phyloP scores from a whole-genome alignment of 306 rosid species.

The Cicer bijugum region DNA sequence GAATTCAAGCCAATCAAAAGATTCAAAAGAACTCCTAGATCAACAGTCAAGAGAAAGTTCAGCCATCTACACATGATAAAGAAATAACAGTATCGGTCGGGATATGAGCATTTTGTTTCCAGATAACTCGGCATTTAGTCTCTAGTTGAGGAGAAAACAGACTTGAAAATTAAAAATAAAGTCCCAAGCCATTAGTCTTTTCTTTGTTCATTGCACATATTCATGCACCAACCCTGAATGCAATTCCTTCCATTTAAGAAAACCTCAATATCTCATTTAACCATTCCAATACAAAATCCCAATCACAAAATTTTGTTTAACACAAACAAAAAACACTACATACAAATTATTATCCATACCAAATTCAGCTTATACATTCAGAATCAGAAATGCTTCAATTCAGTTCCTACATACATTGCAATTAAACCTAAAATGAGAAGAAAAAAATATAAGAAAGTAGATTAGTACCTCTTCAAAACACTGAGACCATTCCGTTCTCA shows the following conservation, averaged over 20 bases:
- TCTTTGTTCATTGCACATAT: slow-evolving; percentile 28
- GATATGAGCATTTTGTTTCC: slow-evolving; percentile 5
- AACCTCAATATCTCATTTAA: slow-evolving; percentile 16
- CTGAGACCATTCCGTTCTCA: slow-evolving; percentile 79
- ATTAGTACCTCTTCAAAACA: slow-evolving; percentile 83
- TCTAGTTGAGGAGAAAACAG: neutral
- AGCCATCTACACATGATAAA: neutral
- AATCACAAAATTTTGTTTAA: neutral
- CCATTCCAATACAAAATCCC: slow-evolving; percentile 3
- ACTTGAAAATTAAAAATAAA: neutral
- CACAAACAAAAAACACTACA: neutral
- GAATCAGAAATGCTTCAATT: slow-evolving; percentile 20
- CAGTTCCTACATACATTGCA: slow-evolving; percentile 6
- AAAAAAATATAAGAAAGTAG: neutral
- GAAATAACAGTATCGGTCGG: neutral
- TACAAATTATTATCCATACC: neutral
- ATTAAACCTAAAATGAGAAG: neutral
- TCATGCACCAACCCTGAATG: slow-evolving; percentile 13
- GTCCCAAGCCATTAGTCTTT: slow-evolving; percentile 6
- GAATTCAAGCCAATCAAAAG: slow-evolving; percentile 22
- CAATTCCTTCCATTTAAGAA: neutral
- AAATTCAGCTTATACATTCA: slow-evolving; percentile 7
- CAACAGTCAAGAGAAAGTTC: slow-evolving; percentile 25
- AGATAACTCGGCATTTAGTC: neutral
- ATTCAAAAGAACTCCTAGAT: neutral